Evolutionary conservation across 768 basidiomycete genomes (phyloP).

Genomic region (Phlegmacium glaucopus): DNA sequence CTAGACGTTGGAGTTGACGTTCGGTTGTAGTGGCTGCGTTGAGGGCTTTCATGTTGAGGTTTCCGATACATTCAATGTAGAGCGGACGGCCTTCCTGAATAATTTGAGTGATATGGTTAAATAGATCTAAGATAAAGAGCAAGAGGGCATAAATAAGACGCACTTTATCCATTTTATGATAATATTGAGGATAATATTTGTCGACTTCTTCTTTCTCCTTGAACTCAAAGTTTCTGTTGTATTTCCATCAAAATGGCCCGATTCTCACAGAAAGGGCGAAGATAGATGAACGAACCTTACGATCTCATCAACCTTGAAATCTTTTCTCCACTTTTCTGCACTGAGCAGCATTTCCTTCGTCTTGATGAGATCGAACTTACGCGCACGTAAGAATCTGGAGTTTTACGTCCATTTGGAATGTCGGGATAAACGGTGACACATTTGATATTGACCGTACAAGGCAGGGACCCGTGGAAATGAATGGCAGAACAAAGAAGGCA

Average conservation of each 20-base stretch:
- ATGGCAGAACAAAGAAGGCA: too few relatives aligned
- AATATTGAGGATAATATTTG: constrained; percentile 94
- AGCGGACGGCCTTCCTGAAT: constrained; percentile 79
- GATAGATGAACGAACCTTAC: constrained; percentile 45
- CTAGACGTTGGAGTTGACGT: constrained; percentile 84
- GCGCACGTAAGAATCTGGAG: constrained; percentile 81
- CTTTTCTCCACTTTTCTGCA: constrained; percentile 87
- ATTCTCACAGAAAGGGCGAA: too few relatives aligned
- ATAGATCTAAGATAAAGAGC: too few relatives aligned
- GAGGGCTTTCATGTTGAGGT: constrained; percentile 82
- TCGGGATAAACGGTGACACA: background rate
- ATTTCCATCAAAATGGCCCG: too few relatives aligned
- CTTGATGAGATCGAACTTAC: constrained; percentile 84
- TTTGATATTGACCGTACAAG: too few relatives aligned
- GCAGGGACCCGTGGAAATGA: too few relatives aligned
- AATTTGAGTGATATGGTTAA: too few relatives aligned
- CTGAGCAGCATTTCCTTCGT: constrained; percentile 82
- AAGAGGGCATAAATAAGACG: too few relatives aligned
- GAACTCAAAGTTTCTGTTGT: constrained; percentile 76
- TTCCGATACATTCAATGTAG: constrained; percentile 92
- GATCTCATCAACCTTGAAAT: constrained; percentile 78
- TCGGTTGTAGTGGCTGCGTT: constrained; percentile 82
- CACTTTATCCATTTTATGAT: constrained; percentile 90
- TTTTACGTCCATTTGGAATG: background rate
- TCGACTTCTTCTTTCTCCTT: constrained; percentile 79